phyloP scores from a whole-genome alignment of 148 eudicot species.

The Rhododendron ferrugineum region DNA sequence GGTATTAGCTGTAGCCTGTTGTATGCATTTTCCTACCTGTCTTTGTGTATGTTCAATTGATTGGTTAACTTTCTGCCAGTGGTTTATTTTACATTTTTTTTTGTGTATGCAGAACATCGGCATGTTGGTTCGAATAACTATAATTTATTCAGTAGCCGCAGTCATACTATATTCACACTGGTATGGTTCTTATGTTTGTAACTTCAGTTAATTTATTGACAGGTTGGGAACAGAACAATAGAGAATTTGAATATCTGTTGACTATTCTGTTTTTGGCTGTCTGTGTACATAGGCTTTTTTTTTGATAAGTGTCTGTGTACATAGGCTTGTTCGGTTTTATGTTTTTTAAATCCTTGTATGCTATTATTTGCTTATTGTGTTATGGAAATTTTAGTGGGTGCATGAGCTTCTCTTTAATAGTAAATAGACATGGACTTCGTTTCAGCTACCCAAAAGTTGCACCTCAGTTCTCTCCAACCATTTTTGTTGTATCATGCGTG shows the following conservation, averaged over 20 bases:
- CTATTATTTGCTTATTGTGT: background rate
- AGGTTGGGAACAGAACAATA: background rate
- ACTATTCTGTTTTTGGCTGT: background rate
- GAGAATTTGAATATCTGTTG: background rate
- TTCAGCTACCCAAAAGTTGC: background rate
- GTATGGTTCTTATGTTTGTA: conserved; percentile 33
- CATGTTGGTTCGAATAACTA: conserved; percentile 99
- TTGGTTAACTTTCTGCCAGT: background rate
- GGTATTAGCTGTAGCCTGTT: conserved; percentile 38
- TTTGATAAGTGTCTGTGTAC: background rate
- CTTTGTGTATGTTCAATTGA: background rate
- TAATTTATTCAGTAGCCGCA: conserved; percentile 94
- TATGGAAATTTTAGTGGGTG: background rate
- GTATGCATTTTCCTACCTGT: background rate
- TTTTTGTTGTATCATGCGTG: background rate
- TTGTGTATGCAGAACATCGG: conserved; percentile 74
- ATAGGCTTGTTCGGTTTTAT: background rate
- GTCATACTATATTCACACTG: conserved; percentile 97
- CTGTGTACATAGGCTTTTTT: too few relatives aligned
- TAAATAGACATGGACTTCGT: background rate
- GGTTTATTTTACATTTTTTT: background rate
- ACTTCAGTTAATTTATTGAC: background rate
- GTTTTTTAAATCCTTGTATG: conserved; percentile 1
- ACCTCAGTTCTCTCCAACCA: background rate
- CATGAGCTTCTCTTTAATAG: background rate